Base-by-base conservation (phyloP, 2,329 filamentous ascomycete genomes). In the Laburnicola sp. region DNA sequence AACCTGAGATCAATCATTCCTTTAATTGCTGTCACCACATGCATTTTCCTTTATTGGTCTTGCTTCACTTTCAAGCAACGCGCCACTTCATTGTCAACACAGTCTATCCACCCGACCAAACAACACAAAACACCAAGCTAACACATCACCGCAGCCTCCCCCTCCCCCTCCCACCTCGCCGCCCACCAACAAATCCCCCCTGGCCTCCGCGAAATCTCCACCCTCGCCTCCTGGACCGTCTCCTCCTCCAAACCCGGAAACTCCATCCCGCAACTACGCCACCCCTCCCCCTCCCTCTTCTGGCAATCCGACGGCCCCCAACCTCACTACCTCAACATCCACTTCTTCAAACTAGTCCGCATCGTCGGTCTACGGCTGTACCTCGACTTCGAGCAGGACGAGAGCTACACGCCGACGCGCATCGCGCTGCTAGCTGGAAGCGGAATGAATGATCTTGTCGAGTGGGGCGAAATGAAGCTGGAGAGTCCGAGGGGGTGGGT, bases 371-470 rank as follows among this genome's bases (percentile, higher is more conserved):
- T 94, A 45, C 82, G 89, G n/a, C 84, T 94, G 63, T 92, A 88
- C 61, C 86, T 99, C 38, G 92, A 99, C 75, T 96, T 96, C 72
- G 86, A 87, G 56, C 84, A 90, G 47, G 94, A 99, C 73, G 94
- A 99, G 75, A 94, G 89, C 37, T 99, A 99, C 72, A 99, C 94
- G 2, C 94, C 94, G 0, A 97, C 92, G 1, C 89, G 91, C 64
- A 95, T 99, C 65, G 79, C 88, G 40, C 91, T 97, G 68, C 84
- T 88, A 32, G 93, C 92, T 0, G 94, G 94, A 8, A 96, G 91
- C 57, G 91, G 91, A 38, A 88, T 91, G 58, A 94, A 97, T 72
- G 91, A 95, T 66, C 83, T 97, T 7, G 87, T 95, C 47, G 88
- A 94, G 56, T 97, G 96, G 71, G 86, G 86, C 1, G 86, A 86